A percentile compares a stretch with the other conserved stretches of the same genome.
These are phyloP conservation scores for Neofusicoccum sp. DNA, from an alignment of 2,329 filamentous ascomycete species.

Conservation along the genomic window DNA sequence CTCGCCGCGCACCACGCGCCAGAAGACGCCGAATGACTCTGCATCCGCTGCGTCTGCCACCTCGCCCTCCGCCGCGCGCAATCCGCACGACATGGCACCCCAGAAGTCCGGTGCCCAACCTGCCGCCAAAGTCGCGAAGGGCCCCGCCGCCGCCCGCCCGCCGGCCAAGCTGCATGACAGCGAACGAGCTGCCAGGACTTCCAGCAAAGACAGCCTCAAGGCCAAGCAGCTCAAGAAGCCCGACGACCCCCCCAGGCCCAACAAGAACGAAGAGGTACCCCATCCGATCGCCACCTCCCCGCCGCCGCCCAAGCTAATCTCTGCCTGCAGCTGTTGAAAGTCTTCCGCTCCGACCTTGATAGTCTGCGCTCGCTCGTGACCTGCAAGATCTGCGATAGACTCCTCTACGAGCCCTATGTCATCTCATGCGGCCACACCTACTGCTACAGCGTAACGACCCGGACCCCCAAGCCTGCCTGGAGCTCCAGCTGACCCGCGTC, in stretches of 20 bases:
- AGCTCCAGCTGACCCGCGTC: conserved; percentile 25
- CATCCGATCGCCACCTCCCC: neutral
- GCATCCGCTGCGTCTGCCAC: neutral
- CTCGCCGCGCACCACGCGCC: conserved; percentile 17
- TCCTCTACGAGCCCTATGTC: conserved; percentile 68
- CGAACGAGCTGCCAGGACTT: conserved; percentile 31
- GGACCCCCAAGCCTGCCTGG: conserved; percentile 30
- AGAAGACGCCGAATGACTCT: conserved; percentile 18
- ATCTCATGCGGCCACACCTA: conserved; percentile 69
- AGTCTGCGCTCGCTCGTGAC: conserved; percentile 60
- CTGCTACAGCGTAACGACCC: conserved; percentile 60
- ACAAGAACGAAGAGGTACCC: conserved; percentile 37
- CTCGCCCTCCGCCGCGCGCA: conserved; percentile 1
- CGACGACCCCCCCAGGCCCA: conserved; percentile 32
- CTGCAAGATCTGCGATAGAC: conserved; percentile 67
- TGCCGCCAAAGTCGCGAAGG: neutral
- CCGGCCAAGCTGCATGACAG: conserved; percentile 30
- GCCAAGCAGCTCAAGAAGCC: conserved; percentile 35
- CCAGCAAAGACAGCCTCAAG: conserved; percentile 41
- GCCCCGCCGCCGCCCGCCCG: conserved; percentile 22
- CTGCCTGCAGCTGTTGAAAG: conserved; percentile 36
- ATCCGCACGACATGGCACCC: conserved; percentile 10
- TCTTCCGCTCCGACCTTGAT: conserved; percentile 54
- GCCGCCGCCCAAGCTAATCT: conserved; percentile 24
- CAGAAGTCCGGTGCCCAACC: conserved; percentile 3